These are phyloP conservation scores for Nemania sp. DNA, from an alignment of 2,329 filamentous ascomycete species.

Conservation along the genomic window DNA sequence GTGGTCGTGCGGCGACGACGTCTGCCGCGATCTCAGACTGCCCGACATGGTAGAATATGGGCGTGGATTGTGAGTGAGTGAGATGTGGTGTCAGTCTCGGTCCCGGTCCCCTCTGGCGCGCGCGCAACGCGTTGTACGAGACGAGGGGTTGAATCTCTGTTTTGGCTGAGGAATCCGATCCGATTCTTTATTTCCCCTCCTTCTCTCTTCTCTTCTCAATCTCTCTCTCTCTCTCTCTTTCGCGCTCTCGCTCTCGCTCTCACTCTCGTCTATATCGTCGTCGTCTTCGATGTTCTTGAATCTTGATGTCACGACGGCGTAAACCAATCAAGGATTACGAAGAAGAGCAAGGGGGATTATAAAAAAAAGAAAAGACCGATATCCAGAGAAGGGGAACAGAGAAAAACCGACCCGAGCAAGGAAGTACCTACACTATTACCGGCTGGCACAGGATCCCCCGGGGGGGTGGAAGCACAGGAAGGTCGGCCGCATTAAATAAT, in stretches of 20 bases:
- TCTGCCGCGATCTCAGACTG: constrained; percentile 37
- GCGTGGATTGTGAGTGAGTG: background rate
- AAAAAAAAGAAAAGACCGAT: background rate
- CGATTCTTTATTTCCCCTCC: background rate
- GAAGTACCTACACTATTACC: too few relatives aligned
- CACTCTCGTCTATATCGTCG: background rate
- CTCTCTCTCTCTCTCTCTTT: background rate
- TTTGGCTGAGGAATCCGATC: background rate
- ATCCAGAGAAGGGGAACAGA: too few relatives aligned
- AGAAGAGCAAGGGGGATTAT: background rate
- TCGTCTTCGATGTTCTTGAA: background rate
- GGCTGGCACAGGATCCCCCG: too few relatives aligned
- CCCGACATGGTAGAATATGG: constrained; percentile 28
- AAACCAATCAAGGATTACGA: background rate
- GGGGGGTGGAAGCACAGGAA: too few relatives aligned
- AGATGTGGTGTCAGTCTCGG: background rate
- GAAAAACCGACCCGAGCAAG: too few relatives aligned
- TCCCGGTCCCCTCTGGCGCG: background rate
- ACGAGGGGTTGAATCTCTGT: background rate
- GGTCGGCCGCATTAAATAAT: constrained; percentile 2
- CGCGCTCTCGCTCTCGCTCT: background rate
- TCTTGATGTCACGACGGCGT: background rate
- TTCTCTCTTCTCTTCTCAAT: too few relatives aligned
- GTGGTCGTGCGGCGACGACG: constrained; percentile 36
- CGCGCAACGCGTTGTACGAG: background rate